Evolutionary conservation across 106 monocot species (phyloP).

Genomic region (Dactylorhiza incarnata): DNA sequence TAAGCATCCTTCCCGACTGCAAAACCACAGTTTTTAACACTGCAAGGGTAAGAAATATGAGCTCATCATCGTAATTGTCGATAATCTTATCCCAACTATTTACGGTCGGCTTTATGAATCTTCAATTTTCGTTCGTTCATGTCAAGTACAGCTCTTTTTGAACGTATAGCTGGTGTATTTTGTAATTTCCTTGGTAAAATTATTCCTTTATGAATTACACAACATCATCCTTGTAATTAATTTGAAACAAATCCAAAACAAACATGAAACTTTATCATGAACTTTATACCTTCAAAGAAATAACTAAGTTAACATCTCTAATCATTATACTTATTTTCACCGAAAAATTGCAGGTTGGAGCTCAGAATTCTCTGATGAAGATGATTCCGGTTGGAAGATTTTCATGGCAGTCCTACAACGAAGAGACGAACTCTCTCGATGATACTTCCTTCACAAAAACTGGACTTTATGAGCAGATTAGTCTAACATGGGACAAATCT

Average conservation of each 20-base stretch:
- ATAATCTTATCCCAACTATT: no score
- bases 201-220: no score
- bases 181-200: no score
- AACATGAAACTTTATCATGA: no score
- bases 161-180: no score
- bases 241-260: no score
- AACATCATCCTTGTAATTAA: no score
- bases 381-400: conserved; percentile 51
- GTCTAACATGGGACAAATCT: conserved; percentile 81
- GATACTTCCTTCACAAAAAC: conserved; percentile 49
- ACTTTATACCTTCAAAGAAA: no score
- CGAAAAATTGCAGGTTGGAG: conserved; percentile 47
- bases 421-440: conserved; percentile 34
- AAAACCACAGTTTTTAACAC: conserved; percentile 84
- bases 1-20: conserved; percentile 95
- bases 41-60: conserved; percentile 59
- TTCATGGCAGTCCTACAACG: conserved; percentile 65
- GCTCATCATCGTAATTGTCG: no score
- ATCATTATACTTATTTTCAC: neutral
- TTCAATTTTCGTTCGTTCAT: no score
- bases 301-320: neutral
- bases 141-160: no score
- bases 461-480: conserved; percentile 79
- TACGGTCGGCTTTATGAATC: no score
- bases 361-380: conserved; percentile 56